These are phyloP conservation scores for Arxiozyma bovina DNA, from an alignment of 1,139 yeast species.

Conservation along the genomic window DNA sequence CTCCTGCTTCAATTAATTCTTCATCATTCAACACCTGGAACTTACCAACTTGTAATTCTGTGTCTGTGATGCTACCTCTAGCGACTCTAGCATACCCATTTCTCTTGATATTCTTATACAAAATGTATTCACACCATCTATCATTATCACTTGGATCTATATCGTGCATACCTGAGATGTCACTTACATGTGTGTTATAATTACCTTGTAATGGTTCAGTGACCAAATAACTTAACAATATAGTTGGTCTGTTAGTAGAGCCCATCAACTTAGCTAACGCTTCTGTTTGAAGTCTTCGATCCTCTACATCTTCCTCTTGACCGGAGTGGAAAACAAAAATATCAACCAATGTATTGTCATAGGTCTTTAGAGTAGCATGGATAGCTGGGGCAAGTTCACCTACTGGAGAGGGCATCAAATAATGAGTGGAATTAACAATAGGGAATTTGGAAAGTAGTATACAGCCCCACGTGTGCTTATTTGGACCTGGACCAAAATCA, in stretches of 20 bases:
- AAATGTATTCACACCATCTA: conserved; percentile 95
- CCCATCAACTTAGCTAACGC: conserved; percentile 77
- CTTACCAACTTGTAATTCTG: conserved; percentile 92
- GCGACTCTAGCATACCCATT: conserved; percentile 91
- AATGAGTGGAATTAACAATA: conserved; percentile 79
- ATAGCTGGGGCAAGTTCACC: conserved; percentile 98
- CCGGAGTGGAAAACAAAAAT: conserved; percentile 97
- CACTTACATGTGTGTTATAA: conserved; percentile 84
- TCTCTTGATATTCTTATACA: conserved; percentile 78
- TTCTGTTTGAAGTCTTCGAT: conserved; percentile 76
- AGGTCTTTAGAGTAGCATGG: conserved; percentile 87
- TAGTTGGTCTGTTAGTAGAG: conserved; percentile 62
- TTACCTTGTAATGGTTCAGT: conserved; percentile 82
- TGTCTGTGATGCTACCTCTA: conserved; percentile 89
- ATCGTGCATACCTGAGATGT: conserved; percentile 78
- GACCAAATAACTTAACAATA: conserved; percentile 80
- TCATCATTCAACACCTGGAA: conserved; percentile 55
- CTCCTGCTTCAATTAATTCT: conserved; percentile 33
- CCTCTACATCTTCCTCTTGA: conserved; percentile 94
- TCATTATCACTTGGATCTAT: conserved; percentile 93
- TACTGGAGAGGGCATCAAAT: conserved; percentile 87
- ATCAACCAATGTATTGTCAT: conserved; percentile 69
- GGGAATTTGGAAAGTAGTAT: conserved; percentile 91
- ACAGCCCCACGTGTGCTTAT: conserved; percentile 97
- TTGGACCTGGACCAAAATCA: conserved; percentile 97